These are phyloP conservation scores for Fraxinus xanthoxyloides DNA, from an alignment of 305 asterid genomes.

Conservation along the genomic window DNA sequence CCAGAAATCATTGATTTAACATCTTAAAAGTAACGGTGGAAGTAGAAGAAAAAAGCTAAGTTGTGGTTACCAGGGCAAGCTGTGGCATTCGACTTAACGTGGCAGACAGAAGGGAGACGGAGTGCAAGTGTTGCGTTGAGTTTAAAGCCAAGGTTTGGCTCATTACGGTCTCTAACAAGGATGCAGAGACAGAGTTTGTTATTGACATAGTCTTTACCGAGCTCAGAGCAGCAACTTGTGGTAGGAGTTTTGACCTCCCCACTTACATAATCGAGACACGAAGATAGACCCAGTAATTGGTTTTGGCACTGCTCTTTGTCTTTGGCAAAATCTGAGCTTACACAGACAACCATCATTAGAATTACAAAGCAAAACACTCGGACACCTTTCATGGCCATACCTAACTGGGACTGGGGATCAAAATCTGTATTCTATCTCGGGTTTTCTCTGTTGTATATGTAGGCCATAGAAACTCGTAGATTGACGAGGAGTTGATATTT, in stretches of 20 bases:
- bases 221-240: constrained; percentile 39
- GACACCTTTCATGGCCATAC: constrained; percentile 15
- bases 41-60: neutral
- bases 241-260: constrained; percentile 36
- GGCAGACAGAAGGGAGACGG: constrained; percentile 32
- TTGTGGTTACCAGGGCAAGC: constrained; percentile 29
- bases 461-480: neutral
- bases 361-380: constrained; percentile 6
- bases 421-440: neutral
- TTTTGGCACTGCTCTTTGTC: constrained; percentile 37
- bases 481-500: neutral
- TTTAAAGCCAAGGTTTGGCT: constrained; percentile 36
- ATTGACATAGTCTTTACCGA: constrained; percentile 21
- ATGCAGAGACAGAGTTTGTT: constrained; percentile 41
- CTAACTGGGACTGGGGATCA: neutral
- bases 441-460: neutral
- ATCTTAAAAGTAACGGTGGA: neutral
- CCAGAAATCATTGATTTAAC: neutral
- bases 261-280: constrained; percentile 36
- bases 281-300: constrained; percentile 29
- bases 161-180: constrained; percentile 39
- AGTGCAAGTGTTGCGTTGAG: constrained; percentile 49
- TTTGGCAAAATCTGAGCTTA: constrained; percentile 33
- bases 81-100: constrained; percentile 21
- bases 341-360: constrained; percentile 20